Percentiles rank a stretch among this genome's conserved stretches.
Evolutionary conservation across 1,284 basidiomycete genomes (phyloP).

Genomic region (Cutaneotrichosporon curvatum): DNA sequence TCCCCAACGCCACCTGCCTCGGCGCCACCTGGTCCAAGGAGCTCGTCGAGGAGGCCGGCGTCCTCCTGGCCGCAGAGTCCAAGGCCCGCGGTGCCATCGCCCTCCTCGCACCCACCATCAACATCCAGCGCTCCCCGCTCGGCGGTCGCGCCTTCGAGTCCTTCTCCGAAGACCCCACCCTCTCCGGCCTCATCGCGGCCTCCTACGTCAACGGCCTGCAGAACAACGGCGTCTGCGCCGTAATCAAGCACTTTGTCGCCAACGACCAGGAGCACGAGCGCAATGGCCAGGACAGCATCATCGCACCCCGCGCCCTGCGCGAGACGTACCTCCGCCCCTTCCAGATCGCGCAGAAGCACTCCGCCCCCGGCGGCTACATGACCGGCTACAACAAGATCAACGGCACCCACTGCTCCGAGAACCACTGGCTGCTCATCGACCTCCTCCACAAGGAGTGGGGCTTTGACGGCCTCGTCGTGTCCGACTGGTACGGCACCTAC

Average conservation of each 20-base stretch:
- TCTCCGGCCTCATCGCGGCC: constrained; percentile 63
- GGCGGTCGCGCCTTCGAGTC: constrained; percentile 57
- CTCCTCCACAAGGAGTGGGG: constrained; percentile 56
- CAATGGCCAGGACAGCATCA: constrained; percentile 24
- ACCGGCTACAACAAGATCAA: constrained; percentile 53
- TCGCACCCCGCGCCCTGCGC: constrained; percentile 55
- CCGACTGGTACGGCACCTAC: constrained; percentile 55
- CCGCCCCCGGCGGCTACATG: constrained; percentile 44
- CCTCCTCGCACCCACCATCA: constrained; percentile 66
- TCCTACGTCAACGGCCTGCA: constrained; percentile 69
- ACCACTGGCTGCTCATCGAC: constrained; percentile 50
- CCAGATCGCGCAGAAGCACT: constrained; percentile 66
- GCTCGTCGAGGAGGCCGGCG: constrained; percentile 58
- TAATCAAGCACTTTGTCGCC: constrained; percentile 43
- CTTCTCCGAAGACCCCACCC: constrained; percentile 70
- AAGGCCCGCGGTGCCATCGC: constrained; percentile 63
- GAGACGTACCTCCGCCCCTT: constrained; percentile 73
- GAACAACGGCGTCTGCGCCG: constrained; percentile 58
- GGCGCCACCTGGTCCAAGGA: constrained; percentile 48
- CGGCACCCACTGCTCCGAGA: constrained; percentile 66
- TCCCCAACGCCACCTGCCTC: constrained; percentile 57
- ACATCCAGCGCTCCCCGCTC: constrained; percentile 69
- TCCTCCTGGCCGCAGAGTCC: constrained; percentile 59
- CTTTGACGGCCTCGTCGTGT: constrained; percentile 62
- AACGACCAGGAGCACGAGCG: constrained; percentile 44